Evolutionary conservation across 495 filamentous ascomycete genomes (phyloP).

Genomic region (Penicillium verhagenii): DNA sequence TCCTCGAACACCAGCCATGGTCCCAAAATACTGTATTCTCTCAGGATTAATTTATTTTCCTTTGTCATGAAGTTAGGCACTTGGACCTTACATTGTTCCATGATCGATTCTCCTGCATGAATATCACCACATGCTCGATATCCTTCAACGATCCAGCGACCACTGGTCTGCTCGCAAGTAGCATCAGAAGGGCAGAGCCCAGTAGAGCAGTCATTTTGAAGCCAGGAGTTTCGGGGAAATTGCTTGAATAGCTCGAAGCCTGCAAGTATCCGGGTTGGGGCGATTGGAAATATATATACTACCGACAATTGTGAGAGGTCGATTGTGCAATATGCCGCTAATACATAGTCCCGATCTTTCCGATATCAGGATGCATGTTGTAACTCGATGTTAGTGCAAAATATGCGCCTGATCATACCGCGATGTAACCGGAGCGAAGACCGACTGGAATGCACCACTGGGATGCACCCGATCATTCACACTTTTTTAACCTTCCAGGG

Average conservation of each 20-base stretch:
- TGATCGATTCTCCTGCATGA: constrained; percentile 56
- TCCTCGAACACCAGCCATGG: constrained; percentile 56
- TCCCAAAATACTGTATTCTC: constrained; percentile 48
- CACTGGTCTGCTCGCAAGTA: constrained; percentile 23
- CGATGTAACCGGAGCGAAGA: not conserved
- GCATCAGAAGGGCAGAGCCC: constrained; percentile 17
- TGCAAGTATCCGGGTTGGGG: too few relatives aligned
- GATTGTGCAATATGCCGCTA: not conserved
- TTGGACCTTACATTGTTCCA: constrained; percentile 33
- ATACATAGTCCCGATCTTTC: not conserved
- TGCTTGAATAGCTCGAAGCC: too few relatives aligned
- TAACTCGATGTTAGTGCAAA: not conserved
- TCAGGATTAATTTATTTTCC: constrained; percentile 5
- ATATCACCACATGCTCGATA: constrained; percentile 58
- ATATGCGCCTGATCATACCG: not conserved
- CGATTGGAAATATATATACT: not conserved
- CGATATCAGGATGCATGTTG: too few relatives aligned
- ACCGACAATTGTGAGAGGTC: too few relatives aligned
- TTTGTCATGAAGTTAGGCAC: too few relatives aligned
- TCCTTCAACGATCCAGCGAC: constrained; percentile 44
- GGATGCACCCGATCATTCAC: not conserved
- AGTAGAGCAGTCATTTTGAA: not conserved
- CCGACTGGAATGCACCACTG: not conserved
- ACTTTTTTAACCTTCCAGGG: not conserved
- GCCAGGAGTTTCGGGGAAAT: too few relatives aligned